Evolutionary conservation across 345 rosid genomes (phyloP).

Genomic region (Luvunga scandens): DNA sequence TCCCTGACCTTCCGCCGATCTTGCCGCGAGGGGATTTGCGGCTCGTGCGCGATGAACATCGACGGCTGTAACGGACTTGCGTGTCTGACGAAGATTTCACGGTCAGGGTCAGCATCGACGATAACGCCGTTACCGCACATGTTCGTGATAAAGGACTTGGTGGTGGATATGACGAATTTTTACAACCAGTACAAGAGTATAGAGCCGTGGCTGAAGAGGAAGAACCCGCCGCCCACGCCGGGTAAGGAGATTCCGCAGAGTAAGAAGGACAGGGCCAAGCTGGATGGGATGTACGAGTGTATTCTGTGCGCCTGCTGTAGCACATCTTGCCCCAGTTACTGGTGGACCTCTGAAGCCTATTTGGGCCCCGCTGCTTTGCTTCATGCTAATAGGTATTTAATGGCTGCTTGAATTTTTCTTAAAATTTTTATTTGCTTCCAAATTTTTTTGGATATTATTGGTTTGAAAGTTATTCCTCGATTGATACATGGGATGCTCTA

Average conservation of each 20-base stretch:
- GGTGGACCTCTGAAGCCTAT: conserved; percentile 98
- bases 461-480: not conserved
- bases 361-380: conserved; percentile 95
- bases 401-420: not conserved
- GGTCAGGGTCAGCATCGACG: conserved; percentile 32
- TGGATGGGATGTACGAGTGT: conserved; percentile 98
- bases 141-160: conserved; percentile 94
- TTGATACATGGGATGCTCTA: not conserved
- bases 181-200: conserved; percentile 97
- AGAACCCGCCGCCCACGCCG: conserved; percentile 51
- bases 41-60: conserved; percentile 96
- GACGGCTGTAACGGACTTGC: conserved; percentile 96
- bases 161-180: conserved; percentile 95
- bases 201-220: conserved; percentile 98
- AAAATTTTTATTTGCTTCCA: not conserved
- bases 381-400: conserved; percentile 75
- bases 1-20: conserved; percentile 91
- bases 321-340: conserved; percentile 92
- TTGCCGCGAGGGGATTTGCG: conserved; percentile 96
- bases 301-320: conserved; percentile 94
- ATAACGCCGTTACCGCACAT: conserved; percentile 89
- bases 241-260: conserved; percentile 90
- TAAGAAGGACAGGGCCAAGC: conserved; percentile 86
- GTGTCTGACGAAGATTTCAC: conserved; percentile 73
- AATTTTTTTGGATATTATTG: not conserved